These are phyloP conservation scores for Paramecium primaurelia DNA, from an alignment of 73 alveolate species.

Conservation along the genomic window DNA sequence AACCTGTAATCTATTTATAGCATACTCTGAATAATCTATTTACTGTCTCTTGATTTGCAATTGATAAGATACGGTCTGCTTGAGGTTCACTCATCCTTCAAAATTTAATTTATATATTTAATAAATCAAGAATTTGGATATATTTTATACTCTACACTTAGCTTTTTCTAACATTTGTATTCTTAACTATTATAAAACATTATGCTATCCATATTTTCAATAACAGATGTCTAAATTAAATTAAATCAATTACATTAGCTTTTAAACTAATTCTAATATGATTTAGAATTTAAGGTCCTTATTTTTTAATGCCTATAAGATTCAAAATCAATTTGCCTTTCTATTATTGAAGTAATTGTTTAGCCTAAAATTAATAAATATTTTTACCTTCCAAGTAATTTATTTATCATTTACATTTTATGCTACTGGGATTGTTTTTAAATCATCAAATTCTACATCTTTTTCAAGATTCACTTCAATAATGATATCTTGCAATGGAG, in stretches of 20 bases:
- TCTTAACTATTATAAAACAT: background rate
- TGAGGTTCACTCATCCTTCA: background rate
- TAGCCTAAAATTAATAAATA: background rate
- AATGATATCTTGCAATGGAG: background rate
- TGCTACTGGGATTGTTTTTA: slow-evolving; percentile 12
- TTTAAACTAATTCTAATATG: background rate
- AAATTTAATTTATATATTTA: slow-evolving; percentile 11
- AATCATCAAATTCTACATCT: slow-evolving; percentile 18
- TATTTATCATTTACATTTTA: background rate
- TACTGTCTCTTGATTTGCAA: background rate
- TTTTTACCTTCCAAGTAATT: background rate
- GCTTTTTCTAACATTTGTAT: background rate
- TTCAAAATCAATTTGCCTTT: background rate
- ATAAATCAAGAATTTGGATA: background rate
- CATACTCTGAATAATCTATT: slow-evolving; percentile 44
- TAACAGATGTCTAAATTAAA: background rate
- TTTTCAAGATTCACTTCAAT: background rate
- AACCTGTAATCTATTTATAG: slow-evolving; percentile 6
- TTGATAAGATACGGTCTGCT: background rate
- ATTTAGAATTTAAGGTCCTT: background rate
- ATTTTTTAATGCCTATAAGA: background rate
- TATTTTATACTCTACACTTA: background rate
- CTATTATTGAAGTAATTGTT: background rate
- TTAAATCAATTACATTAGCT: background rate
- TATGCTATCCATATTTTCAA: background rate